Percentiles rank a stretch among this genome's conserved stretches.
These are phyloP conservation scores for Tagetes erecta DNA, from an alignment of 129 eudicot species.

Conservation along the genomic window DNA sequence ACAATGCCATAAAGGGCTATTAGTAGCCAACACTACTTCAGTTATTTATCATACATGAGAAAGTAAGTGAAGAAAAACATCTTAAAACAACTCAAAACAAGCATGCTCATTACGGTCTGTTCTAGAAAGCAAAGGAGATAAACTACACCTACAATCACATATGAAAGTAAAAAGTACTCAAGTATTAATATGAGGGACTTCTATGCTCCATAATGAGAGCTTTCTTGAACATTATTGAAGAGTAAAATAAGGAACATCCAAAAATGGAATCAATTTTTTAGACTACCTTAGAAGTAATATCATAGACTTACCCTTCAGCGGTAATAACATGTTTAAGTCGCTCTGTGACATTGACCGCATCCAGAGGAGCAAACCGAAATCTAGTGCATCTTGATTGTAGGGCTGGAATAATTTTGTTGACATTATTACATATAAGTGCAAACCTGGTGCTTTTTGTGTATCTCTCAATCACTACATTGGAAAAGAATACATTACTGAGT, in stretches of 20 bases:
- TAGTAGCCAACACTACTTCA: neutral
- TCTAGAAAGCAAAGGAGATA: neutral
- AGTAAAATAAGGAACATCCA: neutral
- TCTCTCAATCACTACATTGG: constrained; percentile 80
- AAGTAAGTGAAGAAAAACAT: neutral
- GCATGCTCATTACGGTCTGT: neutral
- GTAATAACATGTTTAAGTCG: constrained; percentile 84
- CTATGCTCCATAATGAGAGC: neutral
- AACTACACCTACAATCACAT: neutral
- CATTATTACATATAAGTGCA: constrained; percentile 89
- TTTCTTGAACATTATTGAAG: neutral
- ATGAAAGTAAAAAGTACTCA: neutral
- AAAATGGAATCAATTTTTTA: neutral
- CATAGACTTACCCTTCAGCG: constrained; percentile 70
- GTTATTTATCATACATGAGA: constrained; percentile 1
- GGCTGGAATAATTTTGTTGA: constrained; percentile 95
- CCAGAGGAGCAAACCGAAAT: constrained; percentile 95
- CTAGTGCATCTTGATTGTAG: constrained; percentile 96
- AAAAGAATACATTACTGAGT: constrained; percentile 12
- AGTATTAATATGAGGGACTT: neutral
- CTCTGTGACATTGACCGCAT: constrained; percentile 74
- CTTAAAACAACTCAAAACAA: constrained; percentile 2
- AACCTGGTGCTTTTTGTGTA: constrained; percentile 92
- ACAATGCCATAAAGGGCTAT: neutral
- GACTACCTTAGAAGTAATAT: neutral